Conservation (phyloP, 2,329 filamentous ascomycete genomes). For the Exophiala sideris region DNA sequence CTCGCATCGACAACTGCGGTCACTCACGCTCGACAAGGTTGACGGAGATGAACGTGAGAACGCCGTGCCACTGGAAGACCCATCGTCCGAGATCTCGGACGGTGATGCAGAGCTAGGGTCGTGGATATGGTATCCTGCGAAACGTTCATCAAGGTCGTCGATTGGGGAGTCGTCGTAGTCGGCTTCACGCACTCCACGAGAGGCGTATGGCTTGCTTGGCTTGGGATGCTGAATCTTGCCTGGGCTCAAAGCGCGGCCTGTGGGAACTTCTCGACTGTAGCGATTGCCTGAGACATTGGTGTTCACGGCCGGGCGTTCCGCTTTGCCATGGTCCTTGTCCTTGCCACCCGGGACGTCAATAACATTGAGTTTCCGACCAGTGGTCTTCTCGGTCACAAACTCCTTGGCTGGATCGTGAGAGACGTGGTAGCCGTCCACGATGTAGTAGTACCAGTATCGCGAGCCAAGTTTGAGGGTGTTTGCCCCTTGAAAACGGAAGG, state of each 20-base stretch:
- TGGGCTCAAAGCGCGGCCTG: conserved; percentile 81
- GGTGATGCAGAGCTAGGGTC: conserved; percentile 71
- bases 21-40: conserved; percentile 64
- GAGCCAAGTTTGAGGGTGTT: conserved; percentile 77
- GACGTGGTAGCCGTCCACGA: conserved; percentile 98
- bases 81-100: conserved; percentile 58
- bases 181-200: conserved; percentile 77
- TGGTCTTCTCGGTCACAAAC: conserved; percentile 91
- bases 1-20: conserved; percentile 78
- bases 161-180: conserved; percentile 67
- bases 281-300: conserved; percentile 48
- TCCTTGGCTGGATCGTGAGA: conserved; percentile 90
- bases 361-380: conserved; percentile 94
- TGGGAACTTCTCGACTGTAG: conserved; percentile 65
- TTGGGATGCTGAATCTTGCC: conserved; percentile 89
- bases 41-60: conserved; percentile 55
- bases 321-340: conserved; percentile 32
- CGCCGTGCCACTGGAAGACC: conserved; percentile 46
- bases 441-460: conserved; percentile 99
- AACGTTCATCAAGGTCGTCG: conserved; percentile 75
- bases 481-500: conserved; percentile 87
- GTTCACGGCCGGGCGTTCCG: conserved; percentile 39
- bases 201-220: conserved; percentile 82
- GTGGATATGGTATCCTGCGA: conserved; percentile 68
- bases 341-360: conserved; percentile 72